A percentile compares a stretch with the other conserved stretches of the same genome.
Evolutionary conservation across 2,329 filamentous ascomycete genomes (phyloP).

Genomic region (Graphilbum sp.): DNA sequence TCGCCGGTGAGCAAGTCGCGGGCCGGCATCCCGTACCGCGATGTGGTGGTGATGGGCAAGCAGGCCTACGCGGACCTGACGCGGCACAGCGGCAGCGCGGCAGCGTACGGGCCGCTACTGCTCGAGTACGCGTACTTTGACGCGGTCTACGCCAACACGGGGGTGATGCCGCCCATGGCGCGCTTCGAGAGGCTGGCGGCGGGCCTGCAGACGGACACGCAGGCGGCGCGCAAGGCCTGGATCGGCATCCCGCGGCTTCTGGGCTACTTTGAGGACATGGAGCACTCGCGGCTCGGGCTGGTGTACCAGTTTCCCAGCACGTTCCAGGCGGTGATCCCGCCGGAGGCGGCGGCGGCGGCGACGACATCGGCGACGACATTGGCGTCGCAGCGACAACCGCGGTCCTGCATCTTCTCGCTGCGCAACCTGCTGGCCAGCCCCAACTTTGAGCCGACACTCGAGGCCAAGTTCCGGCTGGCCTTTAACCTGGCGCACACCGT

Average conservation of each 20-base stretch:
- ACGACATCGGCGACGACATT: too few relatives aligned
- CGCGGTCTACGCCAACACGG: conserved; percentile 43
- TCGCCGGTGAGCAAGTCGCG: conserved; percentile 6
- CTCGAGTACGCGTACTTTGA: conserved; percentile 56
- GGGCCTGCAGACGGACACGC: conserved; percentile 35
- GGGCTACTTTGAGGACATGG: conserved; percentile 61
- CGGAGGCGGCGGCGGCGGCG: background rate
- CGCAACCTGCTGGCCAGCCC: conserved; percentile 34
- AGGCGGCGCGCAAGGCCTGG: conserved; percentile 34
- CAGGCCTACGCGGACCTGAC: conserved; percentile 33
- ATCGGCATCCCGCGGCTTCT: conserved; percentile 44
- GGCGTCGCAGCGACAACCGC: conserved; percentile 27
- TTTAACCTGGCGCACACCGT: conserved; percentile 57
- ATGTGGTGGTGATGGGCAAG: conserved; percentile 35
- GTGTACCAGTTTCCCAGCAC: conserved; percentile 57
- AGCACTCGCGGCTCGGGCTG: conserved; percentile 52
- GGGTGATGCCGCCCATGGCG: conserved; percentile 48
- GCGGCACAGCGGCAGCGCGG: conserved; percentile 20
- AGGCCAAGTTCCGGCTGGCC: conserved; percentile 61
- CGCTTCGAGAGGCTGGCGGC: conserved; percentile 46
- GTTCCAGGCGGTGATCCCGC: conserved; percentile 35
- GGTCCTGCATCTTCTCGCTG: conserved; percentile 36
- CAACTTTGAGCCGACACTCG: conserved; percentile 47
- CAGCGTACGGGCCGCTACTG: conserved; percentile 40
- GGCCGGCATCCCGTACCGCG: conserved; percentile 19